phyloP scores from a whole-genome alignment of 2,329 filamentous ascomycete genomes.

The Xylaria polymorpha region DNA sequence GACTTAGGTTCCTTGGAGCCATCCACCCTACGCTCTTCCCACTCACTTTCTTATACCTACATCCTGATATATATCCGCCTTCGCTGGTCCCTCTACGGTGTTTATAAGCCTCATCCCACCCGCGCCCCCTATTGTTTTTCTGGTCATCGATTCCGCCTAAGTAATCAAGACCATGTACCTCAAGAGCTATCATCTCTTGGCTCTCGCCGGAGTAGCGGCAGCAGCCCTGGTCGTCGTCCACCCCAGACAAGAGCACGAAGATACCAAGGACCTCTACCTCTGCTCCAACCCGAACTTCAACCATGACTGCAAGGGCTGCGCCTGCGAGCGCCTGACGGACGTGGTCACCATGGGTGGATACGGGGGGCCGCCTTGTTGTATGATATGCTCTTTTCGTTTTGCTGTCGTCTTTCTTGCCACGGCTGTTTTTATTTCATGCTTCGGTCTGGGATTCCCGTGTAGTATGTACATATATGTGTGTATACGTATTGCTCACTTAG shows the following conservation, averaged over 20 bases:
- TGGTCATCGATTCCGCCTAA: background rate
- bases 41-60: background rate
- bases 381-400: background rate
- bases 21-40: background rate
- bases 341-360: constrained; percentile 38
- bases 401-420: background rate
- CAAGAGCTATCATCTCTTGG: constrained; percentile 22
- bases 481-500: background rate
- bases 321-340: constrained; percentile 41
- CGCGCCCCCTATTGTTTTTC: background rate
- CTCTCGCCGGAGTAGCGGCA: constrained; percentile 17
- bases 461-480: background rate
- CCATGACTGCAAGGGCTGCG: constrained; percentile 41
- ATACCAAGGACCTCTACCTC: constrained; percentile 42
- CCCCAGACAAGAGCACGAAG: constrained; percentile 37
- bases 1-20: background rate
- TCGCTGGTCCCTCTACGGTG: background rate
- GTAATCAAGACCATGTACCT: constrained; percentile 22
- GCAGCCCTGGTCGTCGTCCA: background rate
- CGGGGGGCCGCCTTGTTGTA: constrained; percentile 44
- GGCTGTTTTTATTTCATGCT: background rate
- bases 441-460: background rate
- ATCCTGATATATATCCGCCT: background rate
- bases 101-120: background rate
- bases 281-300: constrained; percentile 47